Percentiles rank a stretch among this genome's conserved stretches.
Evolutionary conservation across 495 filamentous ascomycete genomes (phyloP).

Genomic region (Aspergillus conjunctus): DNA sequence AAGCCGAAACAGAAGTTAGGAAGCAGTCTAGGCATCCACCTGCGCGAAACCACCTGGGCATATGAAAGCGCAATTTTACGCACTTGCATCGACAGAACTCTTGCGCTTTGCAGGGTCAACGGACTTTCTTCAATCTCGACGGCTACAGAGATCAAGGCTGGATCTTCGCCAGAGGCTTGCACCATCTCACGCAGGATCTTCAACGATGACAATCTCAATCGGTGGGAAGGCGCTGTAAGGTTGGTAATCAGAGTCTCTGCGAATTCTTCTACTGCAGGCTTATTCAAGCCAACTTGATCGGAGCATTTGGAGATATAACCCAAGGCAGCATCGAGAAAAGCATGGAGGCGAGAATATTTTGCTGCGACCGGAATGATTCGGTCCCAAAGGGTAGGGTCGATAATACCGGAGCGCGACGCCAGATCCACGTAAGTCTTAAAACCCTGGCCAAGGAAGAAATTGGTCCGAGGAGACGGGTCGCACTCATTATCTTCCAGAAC

Average conservation of each 20-base stretch:
- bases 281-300: conserved; percentile 43
- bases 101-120: conserved; percentile 70
- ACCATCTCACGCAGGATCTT: conserved; percentile 56
- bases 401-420: conserved; percentile 29
- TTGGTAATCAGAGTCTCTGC: conserved; percentile 66
- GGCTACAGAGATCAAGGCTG: conserved; percentile 50
- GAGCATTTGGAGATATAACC: conserved; percentile 57
- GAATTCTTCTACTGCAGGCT: conserved; percentile 55
- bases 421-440: conserved; percentile 52
- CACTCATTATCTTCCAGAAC: conserved; percentile 26
- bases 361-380: conserved; percentile 62
- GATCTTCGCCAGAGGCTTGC: conserved; percentile 39
- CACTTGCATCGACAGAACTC: conserved; percentile 79
- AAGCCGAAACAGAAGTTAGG: conserved; percentile 87
- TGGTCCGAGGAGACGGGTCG: conserved; percentile 17
- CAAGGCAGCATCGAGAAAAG: conserved; percentile 68
- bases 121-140: conserved; percentile 77
- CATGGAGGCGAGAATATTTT: conserved; percentile 59
- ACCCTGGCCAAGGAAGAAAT: conserved; percentile 47
- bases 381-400: conserved; percentile 57
- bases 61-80: conserved; percentile 72
- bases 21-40: conserved; percentile 70
- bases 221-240: conserved; percentile 70
- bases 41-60: conserved; percentile 51
- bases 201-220: conserved; percentile 69